Evolutionary conservation across 2,329 filamentous ascomycete species (phyloP).

Genomic region (Curvularia sp.): DNA sequence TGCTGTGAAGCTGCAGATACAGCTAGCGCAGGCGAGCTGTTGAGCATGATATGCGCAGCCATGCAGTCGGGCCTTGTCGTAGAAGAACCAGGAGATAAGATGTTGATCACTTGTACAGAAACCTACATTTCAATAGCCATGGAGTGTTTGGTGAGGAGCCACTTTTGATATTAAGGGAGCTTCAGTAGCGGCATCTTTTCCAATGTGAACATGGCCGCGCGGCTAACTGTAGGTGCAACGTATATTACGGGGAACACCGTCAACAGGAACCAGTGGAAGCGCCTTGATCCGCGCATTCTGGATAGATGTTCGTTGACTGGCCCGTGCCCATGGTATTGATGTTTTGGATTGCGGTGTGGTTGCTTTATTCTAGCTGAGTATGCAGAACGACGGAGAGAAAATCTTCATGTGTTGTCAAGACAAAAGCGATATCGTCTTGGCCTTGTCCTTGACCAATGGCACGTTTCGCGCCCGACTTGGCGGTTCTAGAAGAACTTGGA

Average conservation of each 20-base stretch:
- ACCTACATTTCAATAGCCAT: not conserved
- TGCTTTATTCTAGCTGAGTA: not conserved
- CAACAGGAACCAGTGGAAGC: not conserved
- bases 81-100: not conserved
- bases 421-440: not conserved
- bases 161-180: slow-evolving; percentile 4
- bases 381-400: not conserved
- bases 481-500: slow-evolving; percentile 8
- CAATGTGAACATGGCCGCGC: not conserved
- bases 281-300: not conserved
- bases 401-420: not conserved
- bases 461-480: slow-evolving; percentile 3
- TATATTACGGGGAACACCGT: not conserved
- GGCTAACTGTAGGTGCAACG: not conserved
- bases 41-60: slow-evolving; percentile 1
- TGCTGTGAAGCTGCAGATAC: not conserved
- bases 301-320: not conserved
- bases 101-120: not conserved
- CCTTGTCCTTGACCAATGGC: not conserved
- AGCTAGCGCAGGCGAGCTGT: not conserved
- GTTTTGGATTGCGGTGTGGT: not conserved
- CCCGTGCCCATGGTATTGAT: not conserved
- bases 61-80: not conserved
- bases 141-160: not conserved
- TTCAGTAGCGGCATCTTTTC: not conserved